Base-by-base conservation (phyloP, 176 grass and related monocot genomes). In the Ensete ventricosum region DNA sequence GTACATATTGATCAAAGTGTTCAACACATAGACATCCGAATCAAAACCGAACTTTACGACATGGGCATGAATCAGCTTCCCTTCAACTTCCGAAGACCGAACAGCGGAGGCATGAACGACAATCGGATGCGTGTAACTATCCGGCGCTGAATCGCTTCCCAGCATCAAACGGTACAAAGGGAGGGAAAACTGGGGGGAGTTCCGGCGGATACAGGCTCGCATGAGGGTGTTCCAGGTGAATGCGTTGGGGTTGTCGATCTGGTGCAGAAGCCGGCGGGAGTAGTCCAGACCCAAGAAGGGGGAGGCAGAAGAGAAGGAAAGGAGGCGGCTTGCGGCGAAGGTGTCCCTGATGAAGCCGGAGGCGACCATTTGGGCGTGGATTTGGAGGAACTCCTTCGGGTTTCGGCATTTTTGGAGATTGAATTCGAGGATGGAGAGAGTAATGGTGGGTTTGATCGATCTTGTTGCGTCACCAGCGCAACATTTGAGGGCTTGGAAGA, bases 181-280 rank as follows among this genome's bases (percentile, higher is more conserved):
- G 25, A 96, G 81, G 83, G 85, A 90, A 77, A 76, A 77, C 69
- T 90, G 81, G 19, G 85, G 87, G 11, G 64, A 52, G 22, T 85
- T 79, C 6, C 71, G 67, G 50, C 69, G 76, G 27, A 86, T 55
- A 48, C 80, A 69, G 1, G 85, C 89, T 76, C 78, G 83, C 81
- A 96, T 81, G 43, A 96, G 60, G 13, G 77, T 83, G 75, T 96
- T 92, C 81, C 85, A 88, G 77, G 86, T 83, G 79, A 96, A 96
- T 10, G 75, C 64, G 55, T 92, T 96, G 29, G 93, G 89, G 24
- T 12, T 26, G 59, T 63, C 65, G 34, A 88, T 84, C 66, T 92
- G 87, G 23, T 66, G 58, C 68, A 92, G 54, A 19, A 92, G 83
- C 54, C 68, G 79, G 51, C 81, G 73, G 0, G 87, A 90, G 79